Conservation (phyloP, 805 yeast species). For the Candida pseudofarinosa region DNA sequence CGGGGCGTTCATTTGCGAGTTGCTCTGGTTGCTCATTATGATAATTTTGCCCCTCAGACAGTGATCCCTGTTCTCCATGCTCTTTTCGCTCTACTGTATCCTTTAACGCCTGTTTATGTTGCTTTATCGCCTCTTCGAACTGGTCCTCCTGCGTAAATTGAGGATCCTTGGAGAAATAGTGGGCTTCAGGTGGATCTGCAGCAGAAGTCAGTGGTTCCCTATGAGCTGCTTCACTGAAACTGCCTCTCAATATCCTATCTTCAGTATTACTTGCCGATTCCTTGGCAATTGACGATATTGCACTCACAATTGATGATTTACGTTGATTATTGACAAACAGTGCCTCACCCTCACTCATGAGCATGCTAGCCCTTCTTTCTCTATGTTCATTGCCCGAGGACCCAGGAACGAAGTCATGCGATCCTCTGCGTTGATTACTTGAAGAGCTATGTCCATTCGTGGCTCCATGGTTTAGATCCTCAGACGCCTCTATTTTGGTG, state of each 20-base stretch:
- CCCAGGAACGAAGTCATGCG: neutral
- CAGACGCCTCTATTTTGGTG: neutral
- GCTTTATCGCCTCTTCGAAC: neutral
- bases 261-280: constrained; percentile 7
- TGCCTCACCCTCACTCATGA: constrained; percentile 2
- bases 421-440: neutral
- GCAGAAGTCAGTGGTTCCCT: neutral
- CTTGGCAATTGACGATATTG: constrained; percentile 9
- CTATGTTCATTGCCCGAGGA: neutral
- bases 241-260: constrained; percentile 5
- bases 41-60: neutral
- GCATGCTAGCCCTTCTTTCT: constrained; percentile 1
- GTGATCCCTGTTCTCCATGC: neutral
- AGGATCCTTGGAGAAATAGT: neutral
- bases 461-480: neutral
- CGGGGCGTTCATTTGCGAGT: neutral
- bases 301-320: constrained; percentile 8
- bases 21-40: neutral
- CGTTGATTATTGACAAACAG: neutral
- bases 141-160: neutral
- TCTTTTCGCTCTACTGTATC: neutral
- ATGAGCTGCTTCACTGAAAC: neutral
- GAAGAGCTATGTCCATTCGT: neutral
- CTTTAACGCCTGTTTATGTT: neutral
- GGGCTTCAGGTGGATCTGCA: neutral